A percentile compares a stretch with the other conserved stretches of the same genome.
Evolutionary conservation across 208 protist species (phyloP).

Genomic region (Acanthamoeba sp.): DNA sequence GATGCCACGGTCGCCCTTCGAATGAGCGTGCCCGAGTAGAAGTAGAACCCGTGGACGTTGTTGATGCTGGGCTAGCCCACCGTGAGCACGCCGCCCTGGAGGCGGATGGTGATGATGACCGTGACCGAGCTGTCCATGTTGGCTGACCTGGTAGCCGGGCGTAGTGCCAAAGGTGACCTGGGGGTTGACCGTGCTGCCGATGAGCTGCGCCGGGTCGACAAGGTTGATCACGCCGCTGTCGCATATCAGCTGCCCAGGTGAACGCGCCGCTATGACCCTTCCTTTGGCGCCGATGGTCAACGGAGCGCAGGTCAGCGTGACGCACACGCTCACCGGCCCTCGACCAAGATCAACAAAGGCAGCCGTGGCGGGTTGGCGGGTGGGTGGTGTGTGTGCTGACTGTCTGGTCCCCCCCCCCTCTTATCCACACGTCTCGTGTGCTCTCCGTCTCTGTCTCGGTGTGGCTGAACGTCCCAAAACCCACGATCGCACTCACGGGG

Average conservation of each 20-base stretch:
- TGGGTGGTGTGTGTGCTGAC: too few relatives aligned
- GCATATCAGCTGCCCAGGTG: constrained; percentile 22
- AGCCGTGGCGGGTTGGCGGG: too few relatives aligned
- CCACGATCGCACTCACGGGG: too few relatives aligned
- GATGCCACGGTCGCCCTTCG: constrained; percentile 48
- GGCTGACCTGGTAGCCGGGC: neutral
- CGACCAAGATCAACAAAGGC: too few relatives aligned
- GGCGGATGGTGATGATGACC: constrained; percentile 48
- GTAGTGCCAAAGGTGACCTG: constrained; percentile 44
- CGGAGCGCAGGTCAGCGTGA: too few relatives aligned
- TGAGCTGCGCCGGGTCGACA: constrained; percentile 45
- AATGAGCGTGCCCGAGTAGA: constrained; percentile 49
- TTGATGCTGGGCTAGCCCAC: constrained; percentile 63
- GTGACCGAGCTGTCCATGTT: constrained; percentile 42
- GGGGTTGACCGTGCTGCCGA: constrained; percentile 42
- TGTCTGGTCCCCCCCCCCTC: too few relatives aligned
- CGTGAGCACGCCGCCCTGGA: constrained; percentile 11
- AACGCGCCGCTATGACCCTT: constrained; percentile 48
- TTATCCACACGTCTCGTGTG: too few relatives aligned
- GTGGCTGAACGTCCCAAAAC: too few relatives aligned
- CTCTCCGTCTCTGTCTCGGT: too few relatives aligned
- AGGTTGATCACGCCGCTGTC: constrained; percentile 67
- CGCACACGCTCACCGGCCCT: too few relatives aligned
- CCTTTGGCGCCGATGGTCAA: too few relatives aligned
- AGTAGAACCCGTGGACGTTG: constrained; percentile 50